Evolutionary conservation across 345 rosid species (phyloP), one percentile per base, ranked within the genome.

Genomic region (Gossypioides kirkii): DNA sequence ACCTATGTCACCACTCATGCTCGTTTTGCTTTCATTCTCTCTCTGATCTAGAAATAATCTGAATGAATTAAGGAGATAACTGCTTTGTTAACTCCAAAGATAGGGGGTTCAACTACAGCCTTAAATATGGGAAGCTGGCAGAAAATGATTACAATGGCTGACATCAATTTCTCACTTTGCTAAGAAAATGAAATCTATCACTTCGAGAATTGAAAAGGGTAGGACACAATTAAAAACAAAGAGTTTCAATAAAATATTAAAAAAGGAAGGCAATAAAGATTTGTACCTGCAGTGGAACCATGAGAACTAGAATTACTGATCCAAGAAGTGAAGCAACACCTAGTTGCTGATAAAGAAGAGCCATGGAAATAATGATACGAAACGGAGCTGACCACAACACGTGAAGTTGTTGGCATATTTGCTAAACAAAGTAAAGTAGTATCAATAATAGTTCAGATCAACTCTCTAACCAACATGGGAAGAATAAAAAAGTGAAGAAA

Each of bases 381-480:
- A 95, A 91, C 32, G 99, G 99, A 74, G 99, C 97, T 10, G 99
- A 95, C 97, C 99, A 95, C 61, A 95, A 73, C 67, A 87, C 81
- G 53, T 92, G 99, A 77, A 95, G 94, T 53, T 90, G 97, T 80
- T 84, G 91, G 80, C 91, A 80, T 79, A 88, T 74, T 95, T 90
- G 97, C 97, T 92, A 88, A 56, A 77, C 70, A 73, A 77, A 10
- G 77, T n/a, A 47, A 14, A 68, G 45, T 55, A 5, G 41, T 13
- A 64, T 62, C 62, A 80, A 42, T 25, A 32, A 20, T 18, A 56
- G 16, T 22, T 74, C 49, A 73, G 42, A 36, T 32, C 28, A 49
- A 68, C 10, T 10, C 42, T 25, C 43, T 49, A 26, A 68, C 23
- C 50, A 42, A 64, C n/a, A 64, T 1, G 8, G 26, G n/a, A 63